Conservation (phyloP, 495 filamentous ascomycete genomes). For the Rhizodiscina lignyota region DNA sequence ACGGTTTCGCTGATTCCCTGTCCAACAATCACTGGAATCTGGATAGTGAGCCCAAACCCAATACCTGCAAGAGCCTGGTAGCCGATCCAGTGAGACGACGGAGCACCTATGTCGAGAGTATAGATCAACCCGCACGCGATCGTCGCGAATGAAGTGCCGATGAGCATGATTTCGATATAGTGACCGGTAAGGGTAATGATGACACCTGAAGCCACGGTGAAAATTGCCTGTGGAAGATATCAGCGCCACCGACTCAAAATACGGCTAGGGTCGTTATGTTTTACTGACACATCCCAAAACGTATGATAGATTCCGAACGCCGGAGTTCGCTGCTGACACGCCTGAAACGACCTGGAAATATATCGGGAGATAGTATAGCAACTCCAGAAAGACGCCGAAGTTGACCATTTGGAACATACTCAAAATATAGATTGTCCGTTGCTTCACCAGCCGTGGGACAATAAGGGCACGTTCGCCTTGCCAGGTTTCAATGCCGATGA, state of each 20-base stretch:
- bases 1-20: constrained; percentile 7
- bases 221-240: too few species aligned
- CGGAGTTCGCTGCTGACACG: constrained; percentile 9
- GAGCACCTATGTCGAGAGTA: constrained; percentile 9
- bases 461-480: constrained; percentile 11
- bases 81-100: constrained; percentile 11
- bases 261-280: too few species aligned
- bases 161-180: constrained; percentile 5
- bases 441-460: constrained; percentile 8
- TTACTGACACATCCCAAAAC: constrained; percentile 6
- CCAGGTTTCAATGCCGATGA: constrained; percentile 7
- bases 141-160: constrained; percentile 7
- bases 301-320: constrained; percentile 13
- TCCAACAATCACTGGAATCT: constrained; percentile 11
- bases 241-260: too few species aligned
- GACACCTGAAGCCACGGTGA: constrained; percentile 4
- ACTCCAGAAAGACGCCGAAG: constrained; percentile 7
- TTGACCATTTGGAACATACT: constrained; percentile 9
- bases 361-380: constrained; percentile 17
- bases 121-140: constrained; percentile 9
- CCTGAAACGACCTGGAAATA: constrained; percentile 15
- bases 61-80: constrained; percentile 10
- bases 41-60: constrained; percentile 11
- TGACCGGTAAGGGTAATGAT: constrained; percentile 5
- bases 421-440: constrained; percentile 2